Base-by-base conservation (phyloP, 2,329 filamentous ascomycete species). In the Leptographium lundbergii region DNA sequence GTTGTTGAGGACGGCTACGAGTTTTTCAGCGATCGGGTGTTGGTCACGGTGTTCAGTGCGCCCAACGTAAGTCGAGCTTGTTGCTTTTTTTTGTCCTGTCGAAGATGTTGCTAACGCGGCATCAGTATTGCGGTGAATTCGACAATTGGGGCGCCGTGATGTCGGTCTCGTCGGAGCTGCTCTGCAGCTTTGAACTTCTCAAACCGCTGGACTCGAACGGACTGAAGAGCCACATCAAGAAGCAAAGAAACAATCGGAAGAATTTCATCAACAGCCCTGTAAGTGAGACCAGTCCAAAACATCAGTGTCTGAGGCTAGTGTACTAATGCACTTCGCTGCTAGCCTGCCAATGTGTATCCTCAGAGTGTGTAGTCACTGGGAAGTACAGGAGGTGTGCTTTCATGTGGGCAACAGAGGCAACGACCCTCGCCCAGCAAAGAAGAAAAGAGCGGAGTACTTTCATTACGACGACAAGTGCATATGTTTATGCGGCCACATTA, bases 61-160 rank as follows among this genome's bases (percentile, higher is more conserved):
- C 94, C 94, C 29, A 99, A 99, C 69, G 91, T 95, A 77, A 81
- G 89, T 81, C n/a, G 13, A 19, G 45, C 25, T 22, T 9, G 42
- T 45, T 54, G 17, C 4, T 36, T 34, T 24, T 7, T 1, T n/a
- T 61, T 34, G 53, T 39, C 27, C 7, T 2, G 17, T 60, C 42
- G 13, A 4, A 36, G 3, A 32, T 24, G 13, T 39, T 2, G 25
- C 60, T 60, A 55, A 60, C 53, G 13, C 3, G 14, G 6, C 25
- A 24, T 13, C 6, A 95, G 89, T 97, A 99, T 69, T 99, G 94
- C 67, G 94, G 94, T 65, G 94, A 99, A 72, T 99, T 99, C 65
- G 94, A 99, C 70, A 99, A 99, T 64, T 97, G 94, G 90, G 94
- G 94, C 24, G 94, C 94, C 17, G 91, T 97, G 65, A 99, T 99